Evolutionary conservation across 768 basidiomycete species (phyloP).

Genomic region (Termitomyces sp.): DNA sequence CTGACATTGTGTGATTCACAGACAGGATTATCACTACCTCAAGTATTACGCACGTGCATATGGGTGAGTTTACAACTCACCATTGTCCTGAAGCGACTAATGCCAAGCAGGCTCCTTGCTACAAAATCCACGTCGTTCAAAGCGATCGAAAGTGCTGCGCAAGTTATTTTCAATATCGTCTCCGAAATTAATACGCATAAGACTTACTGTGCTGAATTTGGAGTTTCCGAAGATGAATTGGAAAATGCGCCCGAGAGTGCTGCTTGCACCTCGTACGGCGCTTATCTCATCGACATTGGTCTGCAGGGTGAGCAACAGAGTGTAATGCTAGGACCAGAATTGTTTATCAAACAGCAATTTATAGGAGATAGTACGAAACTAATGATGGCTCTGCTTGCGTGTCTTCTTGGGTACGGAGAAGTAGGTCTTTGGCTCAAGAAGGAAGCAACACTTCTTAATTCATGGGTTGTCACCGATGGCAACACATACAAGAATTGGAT

Average conservation of each 20-base stretch:
- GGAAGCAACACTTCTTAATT: constrained; percentile 38
- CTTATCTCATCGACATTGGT: constrained; percentile 78
- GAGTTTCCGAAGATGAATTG: constrained; percentile 56
- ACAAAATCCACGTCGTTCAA: constrained; percentile 68
- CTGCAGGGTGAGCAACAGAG: constrained; percentile 43
- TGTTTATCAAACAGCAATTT: neutral
- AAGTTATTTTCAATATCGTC: constrained; percentile 58
- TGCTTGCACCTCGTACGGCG: constrained; percentile 81
- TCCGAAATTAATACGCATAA: constrained; percentile 71
- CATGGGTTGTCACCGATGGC: constrained; percentile 53
- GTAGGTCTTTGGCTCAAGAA: constrained; percentile 81
- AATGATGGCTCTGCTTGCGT: constrained; percentile 79
- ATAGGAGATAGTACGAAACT: constrained; percentile 67
- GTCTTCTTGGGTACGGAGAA: constrained; percentile 89
- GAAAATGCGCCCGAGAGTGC: constrained; percentile 58
- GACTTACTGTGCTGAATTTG: constrained; percentile 65
- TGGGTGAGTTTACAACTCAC: constrained; percentile 34
- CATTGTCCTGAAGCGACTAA: neutral
- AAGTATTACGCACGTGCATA: constrained; percentile 85
- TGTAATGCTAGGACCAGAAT: neutral
- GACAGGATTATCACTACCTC: constrained; percentile 79
- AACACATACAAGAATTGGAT: constrained; percentile 79
- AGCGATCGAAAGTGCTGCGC: constrained; percentile 56
- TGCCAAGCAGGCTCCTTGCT: constrained; percentile 54
- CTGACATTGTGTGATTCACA: constrained; percentile 17